Evolutionary conservation across 2,329 filamentous ascomycete genomes (phyloP), one percentile per base, ranked within the genome.

Genomic region (Rhynchosporium graminicola): DNA sequence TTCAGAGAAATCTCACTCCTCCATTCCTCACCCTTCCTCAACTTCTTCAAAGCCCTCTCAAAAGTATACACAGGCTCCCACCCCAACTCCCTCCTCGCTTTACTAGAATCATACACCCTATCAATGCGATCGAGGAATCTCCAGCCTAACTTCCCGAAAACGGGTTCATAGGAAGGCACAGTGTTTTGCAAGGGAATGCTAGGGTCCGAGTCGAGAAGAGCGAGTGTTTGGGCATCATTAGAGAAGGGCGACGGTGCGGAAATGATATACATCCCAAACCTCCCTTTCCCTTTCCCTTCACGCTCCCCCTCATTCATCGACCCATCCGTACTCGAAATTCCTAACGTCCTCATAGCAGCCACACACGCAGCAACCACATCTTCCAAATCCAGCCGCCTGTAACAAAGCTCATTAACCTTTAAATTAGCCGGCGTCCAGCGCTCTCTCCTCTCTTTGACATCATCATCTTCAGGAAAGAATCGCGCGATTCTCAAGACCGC

Each of bases 61-160:
- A 54, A 54, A 2, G 50, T 54, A 12, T 5, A 54, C 33, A 40
- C 50, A n/a, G 50, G 50, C 15, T 40, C 6, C 50, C 50, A 54
- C 0, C 33, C 50, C 8, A 54, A 28, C 13, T 54, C 50, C 50
- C 20, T 54, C 2, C 28, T n/a, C 36, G 50, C 50, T 20, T 26
- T 10, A 12, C 33, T 28, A 54, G 50, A 54, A 54, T 54, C 50
- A 54, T 54, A 54, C 31, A 54, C 50, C 28, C 50, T 40, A 54
- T 54, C 50, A 2, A 54, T 33, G 3, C 50, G 38, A 40, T 40
- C 50, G n/a, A 54, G 7, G 7, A 54, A 54, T 33, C 8, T 54
- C 50, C 50, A 54, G 1, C 33, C 50, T 7, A 54, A 1, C 8
- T 36, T 26, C 33, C 10, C 50, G 40, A 38, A 54, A n/a, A 54